Conservation (phyloP, 1,139 yeast genomes). For the Blastobotrys arbuscula region DNA sequence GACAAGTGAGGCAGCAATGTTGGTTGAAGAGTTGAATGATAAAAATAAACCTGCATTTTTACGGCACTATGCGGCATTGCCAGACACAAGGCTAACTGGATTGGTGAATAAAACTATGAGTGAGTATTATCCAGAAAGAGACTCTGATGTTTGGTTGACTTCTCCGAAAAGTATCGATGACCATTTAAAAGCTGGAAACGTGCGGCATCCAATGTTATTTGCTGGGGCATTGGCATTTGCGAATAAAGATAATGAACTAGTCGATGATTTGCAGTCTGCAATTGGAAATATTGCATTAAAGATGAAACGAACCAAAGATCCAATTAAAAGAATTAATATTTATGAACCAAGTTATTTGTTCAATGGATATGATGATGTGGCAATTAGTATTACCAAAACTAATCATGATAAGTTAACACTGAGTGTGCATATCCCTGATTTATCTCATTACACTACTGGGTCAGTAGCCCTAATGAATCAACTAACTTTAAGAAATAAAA, state of each 20-base stretch:
- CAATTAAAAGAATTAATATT: neutral
- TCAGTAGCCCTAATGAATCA: conserved; percentile 10
- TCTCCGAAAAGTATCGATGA: conserved; percentile 5
- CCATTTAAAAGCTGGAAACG: neutral
- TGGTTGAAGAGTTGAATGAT: neutral
- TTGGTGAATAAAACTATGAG: conserved; percentile 18
- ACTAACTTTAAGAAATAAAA: conserved; percentile 12
- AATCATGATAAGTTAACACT: conserved; percentile 10
- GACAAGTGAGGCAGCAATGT: neutral
- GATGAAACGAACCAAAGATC: neutral
- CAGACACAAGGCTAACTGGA: conserved; percentile 21
- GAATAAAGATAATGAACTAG: neutral
- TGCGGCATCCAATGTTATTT: conserved; percentile 14
- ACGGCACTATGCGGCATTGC: conserved; percentile 19
- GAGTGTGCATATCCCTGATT: conserved; percentile 18
- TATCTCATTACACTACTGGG: conserved; percentile 7
- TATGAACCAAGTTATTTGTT: conserved; percentile 2
- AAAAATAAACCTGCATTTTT: neutral
- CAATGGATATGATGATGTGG: conserved; percentile 16
- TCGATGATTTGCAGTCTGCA: neutral
- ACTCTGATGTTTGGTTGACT: conserved; percentile 19
- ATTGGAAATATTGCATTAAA: neutral
- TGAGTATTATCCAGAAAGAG: conserved; percentile 18
- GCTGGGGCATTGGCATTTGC: conserved; percentile 6
- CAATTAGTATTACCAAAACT: conserved; percentile 15